Conservation (phyloP, 2,329 filamentous ascomycete genomes). For the Penicillium glabrum region DNA sequence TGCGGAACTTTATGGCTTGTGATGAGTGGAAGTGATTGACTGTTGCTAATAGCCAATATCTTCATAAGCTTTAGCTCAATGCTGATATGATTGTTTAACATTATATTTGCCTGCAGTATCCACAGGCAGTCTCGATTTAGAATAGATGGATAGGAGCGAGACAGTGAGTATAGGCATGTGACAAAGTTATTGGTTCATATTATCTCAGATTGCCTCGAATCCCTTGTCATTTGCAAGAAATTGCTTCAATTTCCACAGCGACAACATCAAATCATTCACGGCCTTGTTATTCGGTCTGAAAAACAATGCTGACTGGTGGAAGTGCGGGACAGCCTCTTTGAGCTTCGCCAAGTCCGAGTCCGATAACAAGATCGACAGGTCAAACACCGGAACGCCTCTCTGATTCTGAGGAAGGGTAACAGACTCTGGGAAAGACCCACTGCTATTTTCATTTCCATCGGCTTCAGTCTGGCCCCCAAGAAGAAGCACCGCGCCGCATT, state of each 20-base stretch:
- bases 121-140: no score
- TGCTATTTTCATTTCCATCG: background rate
- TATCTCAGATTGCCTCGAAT: background rate
- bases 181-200: background rate
- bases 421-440: conserved; percentile 22
- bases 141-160: background rate
- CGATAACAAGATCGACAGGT: conserved; percentile 34
- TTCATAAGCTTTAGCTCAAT: background rate
- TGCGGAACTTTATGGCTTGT: conserved; percentile 37
- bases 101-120: background rate
- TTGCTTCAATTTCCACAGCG: conserved; percentile 41
- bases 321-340: conserved; percentile 26
- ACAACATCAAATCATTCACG: conserved; percentile 33
- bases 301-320: conserved; percentile 36
- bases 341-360: conserved; percentile 31
- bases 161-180: background rate
- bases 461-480: background rate
- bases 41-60: background rate
- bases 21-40: background rate
- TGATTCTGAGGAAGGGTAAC: conserved; percentile 29
- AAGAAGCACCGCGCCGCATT: conserved; percentile 31
- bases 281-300: conserved; percentile 31
- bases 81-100: background rate
- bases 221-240: conserved; percentile 22
- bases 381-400: conserved; percentile 38